Percentiles rank a stretch among this genome's conserved stretches.
Conservation (phyloP, 163 green algal genomes). For the Prototheca stagnorum region DNA sequence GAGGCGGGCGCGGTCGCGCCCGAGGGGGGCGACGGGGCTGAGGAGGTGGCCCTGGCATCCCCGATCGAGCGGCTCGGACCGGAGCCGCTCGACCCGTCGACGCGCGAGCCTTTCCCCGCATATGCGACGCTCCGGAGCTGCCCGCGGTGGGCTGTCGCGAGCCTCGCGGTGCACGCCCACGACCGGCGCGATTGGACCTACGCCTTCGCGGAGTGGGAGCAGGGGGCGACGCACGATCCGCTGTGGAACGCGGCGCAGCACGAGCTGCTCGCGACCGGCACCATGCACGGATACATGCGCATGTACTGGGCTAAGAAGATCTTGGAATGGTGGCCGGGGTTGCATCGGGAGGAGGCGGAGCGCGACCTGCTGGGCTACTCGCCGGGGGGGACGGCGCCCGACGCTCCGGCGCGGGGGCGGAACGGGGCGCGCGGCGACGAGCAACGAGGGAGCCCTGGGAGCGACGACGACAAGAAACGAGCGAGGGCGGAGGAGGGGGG, state of each 20-base stretch:
- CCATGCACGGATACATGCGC: constrained; percentile 98
- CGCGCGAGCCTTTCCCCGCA: background rate
- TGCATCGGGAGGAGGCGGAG: too few species aligned
- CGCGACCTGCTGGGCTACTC: too few species aligned
- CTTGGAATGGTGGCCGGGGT: too few species aligned
- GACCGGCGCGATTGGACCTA: too few species aligned
- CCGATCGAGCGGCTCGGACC: background rate
- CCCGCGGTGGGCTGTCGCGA: background rate
- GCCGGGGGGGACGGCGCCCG: too few species aligned
- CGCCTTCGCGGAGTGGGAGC: constrained; percentile 79
- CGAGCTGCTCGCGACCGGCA: constrained; percentile 83
- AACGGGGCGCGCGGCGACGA: too few species aligned
- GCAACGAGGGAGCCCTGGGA: too few species aligned
- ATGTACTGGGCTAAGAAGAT: constrained; percentile 99
- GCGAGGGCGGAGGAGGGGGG: too few species aligned
- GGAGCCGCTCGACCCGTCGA: background rate
- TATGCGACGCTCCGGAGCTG: background rate
- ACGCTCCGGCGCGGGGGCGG: too few species aligned
- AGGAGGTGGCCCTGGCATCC: background rate
- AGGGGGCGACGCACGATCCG: constrained; percentile 77
- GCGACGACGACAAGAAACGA: too few species aligned
- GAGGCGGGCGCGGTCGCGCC: constrained; percentile 62
- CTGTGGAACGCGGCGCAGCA: constrained; percentile 95
- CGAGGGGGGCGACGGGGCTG: constrained; percentile 11
- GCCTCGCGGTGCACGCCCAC: constrained; percentile 4